phyloP scores from a whole-genome alignment of 495 filamentous ascomycete genomes.

The Aspergillus indologenus region DNA sequence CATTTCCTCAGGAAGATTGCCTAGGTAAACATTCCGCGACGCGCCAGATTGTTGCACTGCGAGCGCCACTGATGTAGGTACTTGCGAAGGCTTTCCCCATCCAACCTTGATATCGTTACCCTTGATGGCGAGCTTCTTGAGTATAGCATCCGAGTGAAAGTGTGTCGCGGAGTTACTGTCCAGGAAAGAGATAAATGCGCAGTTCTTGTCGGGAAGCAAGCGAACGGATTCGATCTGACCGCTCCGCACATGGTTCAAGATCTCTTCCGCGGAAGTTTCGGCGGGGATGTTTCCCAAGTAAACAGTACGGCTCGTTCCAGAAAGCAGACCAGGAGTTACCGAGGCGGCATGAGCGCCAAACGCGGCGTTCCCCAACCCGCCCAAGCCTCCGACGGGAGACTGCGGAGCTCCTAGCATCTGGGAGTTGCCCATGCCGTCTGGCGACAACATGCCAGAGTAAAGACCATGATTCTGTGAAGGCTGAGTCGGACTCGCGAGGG shows the following conservation, averaged over 20 bases:
- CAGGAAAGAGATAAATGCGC: conserved; percentile 98
- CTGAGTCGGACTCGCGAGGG: conserved; percentile 58
- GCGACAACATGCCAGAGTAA: conserved; percentile 75
- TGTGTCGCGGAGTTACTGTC: conserved; percentile 96
- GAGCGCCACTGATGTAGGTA: conserved; percentile 92
- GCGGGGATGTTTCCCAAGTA: conserved; percentile 97
- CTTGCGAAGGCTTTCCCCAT: conserved; percentile 98
- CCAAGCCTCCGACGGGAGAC: conserved; percentile 77
- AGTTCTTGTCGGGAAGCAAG: conserved; percentile 97
- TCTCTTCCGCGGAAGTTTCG: conserved; percentile 97
- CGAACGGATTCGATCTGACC: conserved; percentile 98
- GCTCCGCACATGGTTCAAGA: conserved; percentile 92
- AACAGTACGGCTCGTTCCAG: conserved; percentile 91
- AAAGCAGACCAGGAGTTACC: conserved; percentile 74
- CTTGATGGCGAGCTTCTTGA: conserved; percentile 97
- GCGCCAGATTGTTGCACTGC: conserved; percentile 97
- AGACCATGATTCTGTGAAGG: conserved; percentile 65
- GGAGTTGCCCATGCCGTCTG: conserved; percentile 67
- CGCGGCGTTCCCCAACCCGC: conserved; percentile 54
- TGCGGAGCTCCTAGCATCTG: conserved; percentile 75
- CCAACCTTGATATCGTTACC: conserved; percentile 99
- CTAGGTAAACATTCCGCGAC: conserved; percentile 97
- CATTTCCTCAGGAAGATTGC: conserved; percentile 86
- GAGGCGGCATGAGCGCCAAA: conserved; percentile 63
- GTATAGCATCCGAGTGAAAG: conserved; percentile 98